Base-by-base conservation (phyloP, 2,329 filamentous ascomycete species). In the Ophiostoma angusticollis region DNA sequence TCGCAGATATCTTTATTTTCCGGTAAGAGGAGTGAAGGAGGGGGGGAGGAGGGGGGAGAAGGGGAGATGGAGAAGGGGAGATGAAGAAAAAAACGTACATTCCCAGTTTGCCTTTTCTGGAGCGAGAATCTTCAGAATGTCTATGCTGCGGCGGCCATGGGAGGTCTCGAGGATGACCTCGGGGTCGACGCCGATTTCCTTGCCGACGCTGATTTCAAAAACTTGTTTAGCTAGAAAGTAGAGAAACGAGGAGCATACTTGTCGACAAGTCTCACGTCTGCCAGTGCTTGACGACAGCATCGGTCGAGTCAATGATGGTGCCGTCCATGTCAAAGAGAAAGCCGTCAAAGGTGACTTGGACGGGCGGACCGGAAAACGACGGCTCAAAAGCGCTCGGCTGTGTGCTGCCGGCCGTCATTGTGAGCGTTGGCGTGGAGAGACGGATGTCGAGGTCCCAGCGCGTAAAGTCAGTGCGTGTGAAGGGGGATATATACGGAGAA, bases 21-120 rank as follows among this genome's bases (percentile, higher is more conserved):
- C 2, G 6, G 16, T 27, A 9, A 40, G 27, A 28, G 37, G 31
- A 44, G 39, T 45, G 31, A 34, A 8, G 17, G 7, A 28, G 16
- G 22, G 16, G 23, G 25, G 31, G 9, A 16, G 21, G 7, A 16
- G 2, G 19, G 21, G 23, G 31, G 4, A 27, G 35, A 25, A n/a
- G n/a, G n/a, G n/a, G n/a, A n/a, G n/a, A n/a, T n/a, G 24, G 13
- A 7, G 23, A 11, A 36, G n/a, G 4, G 22, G n/a, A 23, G 9
- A 9, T 17, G 11, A 6, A 5, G 21, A 16, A 12, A 11, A 22
- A 28, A 23, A 74, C 83, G 63, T 62, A 93, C 85, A 94, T 47
- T 94, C 85, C 85, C 83, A 89, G 51, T 80, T 95, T 30, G 91
- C 91, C 56, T 85, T 84, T 50, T 83, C 78, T 13, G 85, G 82